A percentile compares a stretch with the other conserved stretches of the same genome.
These are phyloP conservation scores for Leptographium galeiforme DNA, from an alignment of 2,329 filamentous ascomycete species.

Conservation along the genomic window DNA sequence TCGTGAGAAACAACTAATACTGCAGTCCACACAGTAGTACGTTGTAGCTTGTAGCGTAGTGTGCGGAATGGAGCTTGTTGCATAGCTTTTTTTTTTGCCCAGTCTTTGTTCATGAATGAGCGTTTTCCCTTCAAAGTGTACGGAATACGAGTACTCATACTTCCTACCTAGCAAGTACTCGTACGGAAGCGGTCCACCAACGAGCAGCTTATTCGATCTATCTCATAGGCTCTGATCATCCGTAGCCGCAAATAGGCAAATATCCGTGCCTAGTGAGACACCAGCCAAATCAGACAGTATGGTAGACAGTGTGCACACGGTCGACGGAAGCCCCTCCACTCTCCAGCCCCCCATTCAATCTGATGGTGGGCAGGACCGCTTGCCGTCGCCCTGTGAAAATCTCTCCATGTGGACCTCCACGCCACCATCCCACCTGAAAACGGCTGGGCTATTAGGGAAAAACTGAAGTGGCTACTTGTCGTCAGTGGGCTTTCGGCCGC, in stretches of 20 bases:
- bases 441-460: background rate
- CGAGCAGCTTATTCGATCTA: too few relatives aligned
- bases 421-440: background rate
- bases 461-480: too few relatives aligned
- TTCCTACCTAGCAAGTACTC: too few relatives aligned
- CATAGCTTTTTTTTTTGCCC: background rate
- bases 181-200: too few relatives aligned
- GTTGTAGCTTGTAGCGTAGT: background rate
- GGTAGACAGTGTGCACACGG: background rate
- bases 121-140: background rate
- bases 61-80: background rate
- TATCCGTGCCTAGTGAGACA: background rate
- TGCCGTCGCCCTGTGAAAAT: constrained; percentile 10
- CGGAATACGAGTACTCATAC: too few relatives aligned
- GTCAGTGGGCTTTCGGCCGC: background rate
- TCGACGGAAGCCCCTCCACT: background rate
- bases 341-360: background rate
- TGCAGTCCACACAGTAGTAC: background rate
- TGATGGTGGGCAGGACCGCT: constrained; percentile 13
- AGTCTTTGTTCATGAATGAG: background rate
- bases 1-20: background rate
- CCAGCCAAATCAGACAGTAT: background rate
- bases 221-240: too few relatives aligned
- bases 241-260: background rate
- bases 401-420: background rate